phyloP scores from a whole-genome alignment of 208 protist genomes.

The Leishmania turanica region DNA sequence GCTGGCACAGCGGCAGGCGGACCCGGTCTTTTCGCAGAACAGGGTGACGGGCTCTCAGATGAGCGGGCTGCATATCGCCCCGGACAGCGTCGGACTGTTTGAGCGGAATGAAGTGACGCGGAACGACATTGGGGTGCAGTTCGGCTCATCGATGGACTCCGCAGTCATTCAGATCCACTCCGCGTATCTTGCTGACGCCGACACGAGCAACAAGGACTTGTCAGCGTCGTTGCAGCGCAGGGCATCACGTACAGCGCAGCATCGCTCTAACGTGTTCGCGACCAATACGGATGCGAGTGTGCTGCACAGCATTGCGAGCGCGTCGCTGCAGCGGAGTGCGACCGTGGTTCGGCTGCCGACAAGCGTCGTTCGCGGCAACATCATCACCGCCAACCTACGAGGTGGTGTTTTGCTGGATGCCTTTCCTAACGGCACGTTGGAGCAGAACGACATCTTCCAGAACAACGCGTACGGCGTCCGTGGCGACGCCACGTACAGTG shows the following conservation, averaged over 20 bases:
- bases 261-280: constrained; percentile 7
- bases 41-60: constrained; percentile 45
- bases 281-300: constrained; percentile 28
- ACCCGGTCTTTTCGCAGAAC: constrained; percentile 66
- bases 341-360: constrained; percentile 18
- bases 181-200: constrained; percentile 23
- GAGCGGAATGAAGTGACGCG: constrained; percentile 57
- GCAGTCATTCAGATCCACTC: constrained; percentile 59
- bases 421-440: constrained; percentile 41
- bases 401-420: constrained; percentile 75
- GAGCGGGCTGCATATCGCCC: constrained; percentile 61
- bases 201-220: background rate
- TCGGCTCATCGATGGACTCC: constrained; percentile 54
- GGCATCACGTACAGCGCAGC: background rate
- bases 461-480: constrained; percentile 75
- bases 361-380: constrained; percentile 52
- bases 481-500: constrained; percentile 54
- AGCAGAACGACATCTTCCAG: constrained; percentile 73
- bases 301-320: constrained; percentile 26
- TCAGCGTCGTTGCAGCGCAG: background rate
- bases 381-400: constrained; percentile 60
- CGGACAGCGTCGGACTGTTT: constrained; percentile 57
- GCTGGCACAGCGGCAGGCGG: constrained; percentile 55
- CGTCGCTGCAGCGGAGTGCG: constrained; percentile 27
- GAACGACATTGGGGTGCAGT: constrained; percentile 82